Evolutionary conservation across 208 protist species (phyloP), one percentile per base, ranked within the genome.

Genomic region (Strigomonas galati): DNA sequence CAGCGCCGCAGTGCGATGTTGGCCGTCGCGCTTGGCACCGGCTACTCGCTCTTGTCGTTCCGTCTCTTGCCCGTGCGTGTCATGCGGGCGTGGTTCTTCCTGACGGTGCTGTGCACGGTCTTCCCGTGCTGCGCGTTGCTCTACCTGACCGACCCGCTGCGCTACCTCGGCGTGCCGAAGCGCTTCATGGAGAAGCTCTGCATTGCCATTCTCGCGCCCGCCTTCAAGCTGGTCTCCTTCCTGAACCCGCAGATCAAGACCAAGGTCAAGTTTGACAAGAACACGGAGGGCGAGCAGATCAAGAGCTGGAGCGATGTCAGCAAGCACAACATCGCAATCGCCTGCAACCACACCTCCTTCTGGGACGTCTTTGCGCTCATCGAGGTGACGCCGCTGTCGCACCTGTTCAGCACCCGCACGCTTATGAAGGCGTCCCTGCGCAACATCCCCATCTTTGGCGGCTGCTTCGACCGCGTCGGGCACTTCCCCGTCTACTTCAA

Each of bases 401-500:
- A 74, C 59, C 54, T 89, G 30, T 52, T 27, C 37, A 72, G 75
- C 15, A 67, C 62, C 59, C 75, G 79, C 63, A 85, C 86, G n/a
- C 81, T 90, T 63, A 43, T 85, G 24, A 92, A 92, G 71, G 69
- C 65, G 28, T 73, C 78, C 0, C 68, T 95, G 26, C 75, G 65
- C 53, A 74, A 79, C 44, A 26, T 93, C 21, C 86, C 89, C 1
- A 14, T 95, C 21, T 80, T 92, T 46, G 86, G 89, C 7, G 68
- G 78, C 58, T 71, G 86, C n/a, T 63, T 92, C 64, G 49, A 61
- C 43, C 68, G 76, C 53, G 78, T 66, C 32, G 89, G 78, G 0
- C 78, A 92, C 66, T 82, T 92, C 31, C 89, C 89, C 0, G 85
- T 95, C 35, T 89, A 91, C 71, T 95, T 92, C 62, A 79, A 69